Percentiles rank a stretch among this genome's conserved stretches.
phyloP scores from a whole-genome alignment of 1,139 yeast genomes.

The Geotrichum bryndzae region DNA sequence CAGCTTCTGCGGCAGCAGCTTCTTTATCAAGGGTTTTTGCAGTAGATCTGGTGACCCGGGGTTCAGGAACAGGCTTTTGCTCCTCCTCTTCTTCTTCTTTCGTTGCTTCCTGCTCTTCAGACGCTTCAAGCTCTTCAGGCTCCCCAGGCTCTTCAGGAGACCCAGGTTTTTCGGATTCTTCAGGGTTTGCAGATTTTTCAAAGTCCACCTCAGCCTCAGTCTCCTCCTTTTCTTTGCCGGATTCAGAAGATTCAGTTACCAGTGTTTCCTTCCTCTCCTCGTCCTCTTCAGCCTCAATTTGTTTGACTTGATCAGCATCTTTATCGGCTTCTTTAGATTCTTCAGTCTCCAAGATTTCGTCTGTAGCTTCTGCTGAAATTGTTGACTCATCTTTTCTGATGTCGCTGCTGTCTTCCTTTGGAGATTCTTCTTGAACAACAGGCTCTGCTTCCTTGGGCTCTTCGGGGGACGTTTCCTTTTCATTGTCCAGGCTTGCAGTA shows the following conservation, averaged over 20 bases:
- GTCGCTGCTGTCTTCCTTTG: not conserved
- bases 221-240: not conserved
- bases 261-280: not conserved
- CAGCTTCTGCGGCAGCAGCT: not conserved
- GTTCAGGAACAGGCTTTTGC: not conserved
- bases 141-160: not conserved
- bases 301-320: not conserved
- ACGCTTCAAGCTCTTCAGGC: not conserved
- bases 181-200: not conserved
- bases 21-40: not conserved
- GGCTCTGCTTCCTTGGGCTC: not conserved
- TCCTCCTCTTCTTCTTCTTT: slow-evolving; percentile 6
- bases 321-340: not conserved
- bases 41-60: not conserved
- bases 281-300: not conserved
- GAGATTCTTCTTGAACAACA: not conserved
- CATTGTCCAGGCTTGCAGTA: slow-evolving; percentile 9
- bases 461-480: not conserved
- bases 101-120: not conserved
- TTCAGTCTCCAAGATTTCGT: not conserved
- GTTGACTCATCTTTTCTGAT: not conserved
- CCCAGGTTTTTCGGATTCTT: not conserved
- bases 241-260: not conserved
- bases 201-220: not conserved
- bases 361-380: not conserved